phyloP scores from a whole-genome alignment of 805 yeast species.

The Schwanniomyces occidentalis region DNA sequence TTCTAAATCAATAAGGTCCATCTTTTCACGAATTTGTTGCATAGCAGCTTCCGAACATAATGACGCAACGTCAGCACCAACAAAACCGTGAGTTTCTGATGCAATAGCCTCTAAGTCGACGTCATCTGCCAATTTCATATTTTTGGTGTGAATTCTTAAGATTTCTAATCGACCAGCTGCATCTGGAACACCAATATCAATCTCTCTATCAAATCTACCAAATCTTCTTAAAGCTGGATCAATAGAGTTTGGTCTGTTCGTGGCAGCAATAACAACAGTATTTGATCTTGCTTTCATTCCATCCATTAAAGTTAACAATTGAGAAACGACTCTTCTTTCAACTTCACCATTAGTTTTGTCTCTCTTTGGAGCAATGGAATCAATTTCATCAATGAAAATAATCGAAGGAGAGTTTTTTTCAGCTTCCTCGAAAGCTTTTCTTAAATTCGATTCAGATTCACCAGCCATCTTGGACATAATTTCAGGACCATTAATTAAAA shows the following conservation, averaged over 20 bases:
- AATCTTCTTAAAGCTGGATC: conserved; percentile 85
- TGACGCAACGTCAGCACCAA: conserved; percentile 98
- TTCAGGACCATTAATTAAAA: conserved; percentile 97
- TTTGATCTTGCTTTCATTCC: conserved; percentile 99
- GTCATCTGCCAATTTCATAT: conserved; percentile 94
- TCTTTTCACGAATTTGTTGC: conserved; percentile 99
- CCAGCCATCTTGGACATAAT: conserved; percentile 99
- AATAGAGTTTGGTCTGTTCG: conserved; percentile 82
- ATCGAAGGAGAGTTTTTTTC: conserved; percentile 98
- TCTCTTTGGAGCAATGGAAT: conserved; percentile 99
- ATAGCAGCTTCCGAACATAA: conserved; percentile 99
- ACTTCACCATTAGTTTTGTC: conserved; percentile 99
- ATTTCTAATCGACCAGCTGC: conserved; percentile 98
- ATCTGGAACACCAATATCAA: conserved; percentile 91
- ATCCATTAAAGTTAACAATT: conserved; percentile 95
- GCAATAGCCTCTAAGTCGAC: conserved; percentile 96
- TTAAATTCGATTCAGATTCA: conserved; percentile 93
- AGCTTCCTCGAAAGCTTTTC: conserved; percentile 99
- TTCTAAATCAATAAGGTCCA: conserved; percentile 95
- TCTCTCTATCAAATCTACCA: conserved; percentile 85
- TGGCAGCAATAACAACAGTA: conserved; percentile 97
- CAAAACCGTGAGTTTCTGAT: conserved; percentile 98
- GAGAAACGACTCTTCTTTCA: conserved; percentile 98
- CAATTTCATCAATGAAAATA: conserved; percentile 97
- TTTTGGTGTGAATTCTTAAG: conserved; percentile 94